Evolutionary conservation across 371 early-diverging fungal genomes (phyloP), one percentile per base, ranked within the genome.

Genomic region (Circinella umbellata): DNA sequence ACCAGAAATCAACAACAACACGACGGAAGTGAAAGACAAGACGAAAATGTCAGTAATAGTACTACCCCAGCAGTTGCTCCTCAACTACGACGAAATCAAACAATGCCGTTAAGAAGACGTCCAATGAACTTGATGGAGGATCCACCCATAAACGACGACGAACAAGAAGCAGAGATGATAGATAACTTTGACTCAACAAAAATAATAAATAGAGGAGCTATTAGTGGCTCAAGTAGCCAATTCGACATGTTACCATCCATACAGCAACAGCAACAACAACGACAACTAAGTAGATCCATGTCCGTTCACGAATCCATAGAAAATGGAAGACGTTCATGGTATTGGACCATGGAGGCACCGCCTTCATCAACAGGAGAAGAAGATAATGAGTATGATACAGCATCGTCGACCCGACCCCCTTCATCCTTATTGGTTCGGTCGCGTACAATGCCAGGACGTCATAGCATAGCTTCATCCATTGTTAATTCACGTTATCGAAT

Each of bases 401-500:
- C 17, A 13, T 4, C 15, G 17, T 15, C 15, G 15, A 17, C 39
- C 4, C 13, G 51, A 54, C 61, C 38, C 15, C 38, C 49, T 18
- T 37, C 37, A 3, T 49, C 60, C 13, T 17, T 51, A 20, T 34
- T 55, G n/a, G 62, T 49, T 20, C 53, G 37, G 5, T 36, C 48
- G 8, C 68, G 38, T 39, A 68, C 68, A 10, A 8, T 68, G 4
- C 68, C 62, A 4, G 61, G 46, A n/a, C 53, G 64, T 15, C 34
- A 63, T 14, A 55, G 69, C 35, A n/a, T 57, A 15, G 18, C 55
- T 9, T 34, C 54, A 4, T 63, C 69, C 13, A 37, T 18, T 34
- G 55, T 63, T 54, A 51, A 69, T 18, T 63, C 68, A 9, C 67
- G 68, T 39, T 63, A 63, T 49, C 67, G 72, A n/a, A 72, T 72